Evolutionary conservation across 176 grass and related monocot species (phyloP), one percentile per base, ranked within the genome.

Genomic region (Aegilops sharonensis): DNA sequence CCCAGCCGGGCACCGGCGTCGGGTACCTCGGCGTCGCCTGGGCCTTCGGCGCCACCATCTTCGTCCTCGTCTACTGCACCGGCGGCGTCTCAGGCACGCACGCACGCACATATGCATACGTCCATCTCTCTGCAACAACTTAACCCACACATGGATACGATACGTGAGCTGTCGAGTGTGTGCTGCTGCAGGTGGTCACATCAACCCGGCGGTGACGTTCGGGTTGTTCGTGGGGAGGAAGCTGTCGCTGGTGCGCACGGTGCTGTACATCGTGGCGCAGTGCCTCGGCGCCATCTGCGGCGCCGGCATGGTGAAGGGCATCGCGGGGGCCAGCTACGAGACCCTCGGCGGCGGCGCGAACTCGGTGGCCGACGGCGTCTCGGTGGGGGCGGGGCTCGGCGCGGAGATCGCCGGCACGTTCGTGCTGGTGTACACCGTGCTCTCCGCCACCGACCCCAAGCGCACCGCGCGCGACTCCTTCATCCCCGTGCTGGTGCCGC

Each of bases 161-260:
- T 14, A 15, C 14, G 5, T 54, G 5, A 54, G 18, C 50, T 54
- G 50, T 18, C 50, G 15, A 54, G 50, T 7, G 45, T 7, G 45
- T 18, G 0, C 50, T 54, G 50, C 15, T 17, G 15, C 50, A 54
- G 50, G 50, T 6, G 93, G 95, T 2, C 95, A 98, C 85, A 98
- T 98, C 17, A 98, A 95, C 78, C 95, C 95, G 27, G 95, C 89
- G 3, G 91, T 98, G 50, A 98, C 95, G n/a, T 86, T 98, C 37
- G 95, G 89, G 12, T 63, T 92, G 32, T 79, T 98, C 18, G 35
- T 95, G 45, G 91, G 79, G 35, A 78, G 95, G 85, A 93, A 92
- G 91, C 87, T 95, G 34, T 93, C 93, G 64, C 80, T 93, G 60
- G 77, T 80, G 56, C 95, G 91, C 50, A 50, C 93, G 0, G 17